A percentile compares a stretch with the other conserved stretches of the same genome.
These are phyloP conservation scores for Crinitomyces ghanaensis DNA, from an alignment of 805 yeast species.

Conservation along the genomic window DNA sequence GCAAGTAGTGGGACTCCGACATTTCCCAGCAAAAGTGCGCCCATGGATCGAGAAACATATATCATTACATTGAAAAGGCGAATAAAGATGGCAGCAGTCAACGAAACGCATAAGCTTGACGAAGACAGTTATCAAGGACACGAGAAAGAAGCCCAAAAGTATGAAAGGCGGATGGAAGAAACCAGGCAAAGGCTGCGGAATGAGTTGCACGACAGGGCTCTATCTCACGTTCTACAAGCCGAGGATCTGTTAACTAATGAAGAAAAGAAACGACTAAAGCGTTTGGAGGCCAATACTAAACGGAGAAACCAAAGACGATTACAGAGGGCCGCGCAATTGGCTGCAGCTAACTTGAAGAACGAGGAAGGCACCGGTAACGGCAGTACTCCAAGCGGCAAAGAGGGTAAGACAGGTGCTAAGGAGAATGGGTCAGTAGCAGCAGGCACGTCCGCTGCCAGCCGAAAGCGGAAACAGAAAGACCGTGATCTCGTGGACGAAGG, in stretches of 20 bases:
- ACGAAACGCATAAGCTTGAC: no score
- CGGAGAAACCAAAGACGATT: constrained; percentile 3
- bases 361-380: constrained; percentile 3
- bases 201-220: constrained; percentile 5
- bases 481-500: no score
- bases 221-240: constrained; percentile 6
- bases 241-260: constrained; percentile 2
- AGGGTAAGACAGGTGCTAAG: constrained; percentile 3
- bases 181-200: not conserved
- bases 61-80: not conserved
- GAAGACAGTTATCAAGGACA: no score
- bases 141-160: not conserved
- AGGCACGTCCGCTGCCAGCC: constrained; percentile 35
- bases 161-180: not conserved
- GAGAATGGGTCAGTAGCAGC: constrained; percentile 1
- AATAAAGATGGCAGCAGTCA: not conserved
- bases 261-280: not conserved
- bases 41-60: not conserved
- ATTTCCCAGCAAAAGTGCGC: no score
- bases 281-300: constrained; percentile 4
- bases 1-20: no score
- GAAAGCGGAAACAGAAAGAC: no score
- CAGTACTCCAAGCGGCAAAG: not conserved
- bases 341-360: constrained; percentile 2
- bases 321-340: constrained; percentile 2